A percentile compares a stretch with the other conserved stretches of the same genome.
Evolutionary conservation across 176 grass and related monocot genomes (phyloP).

Genomic region (Carex myosuroides): DNA sequence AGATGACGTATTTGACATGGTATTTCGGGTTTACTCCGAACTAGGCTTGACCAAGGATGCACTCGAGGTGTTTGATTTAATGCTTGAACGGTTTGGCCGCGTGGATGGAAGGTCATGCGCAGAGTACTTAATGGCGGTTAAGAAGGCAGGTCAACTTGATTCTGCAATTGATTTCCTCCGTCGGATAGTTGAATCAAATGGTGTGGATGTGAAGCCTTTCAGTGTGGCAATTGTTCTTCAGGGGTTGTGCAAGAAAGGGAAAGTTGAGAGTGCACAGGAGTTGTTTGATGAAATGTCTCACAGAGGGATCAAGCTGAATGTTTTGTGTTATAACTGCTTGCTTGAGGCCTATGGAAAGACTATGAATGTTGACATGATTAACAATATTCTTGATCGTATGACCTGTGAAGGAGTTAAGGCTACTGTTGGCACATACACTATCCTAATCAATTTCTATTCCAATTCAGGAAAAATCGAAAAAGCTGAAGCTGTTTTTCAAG

Average conservation of each 20-base stretch:
- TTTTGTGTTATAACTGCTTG: slow-evolving; percentile 65
- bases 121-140: slow-evolving; percentile 56
- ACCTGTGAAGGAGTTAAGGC: slow-evolving; percentile 19
- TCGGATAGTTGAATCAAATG: slow-evolving; percentile 23
- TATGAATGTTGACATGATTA: slow-evolving; percentile 17
- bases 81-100: slow-evolving; percentile 48
- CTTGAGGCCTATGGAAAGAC: slow-evolving; percentile 42
- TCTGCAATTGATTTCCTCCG: slow-evolving; percentile 33
- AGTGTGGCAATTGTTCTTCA: slow-evolving; percentile 37
- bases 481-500: slow-evolving; percentile 43
- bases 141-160: slow-evolving; percentile 34
- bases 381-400: slow-evolving; percentile 34
- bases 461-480: slow-evolving; percentile 23
- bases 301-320: slow-evolving; percentile 32
- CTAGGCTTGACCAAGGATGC: slow-evolving; percentile 25
- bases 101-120: slow-evolving; percentile 57
- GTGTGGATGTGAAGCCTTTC: slow-evolving; percentile 31
- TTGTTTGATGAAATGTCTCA: slow-evolving; percentile 55
- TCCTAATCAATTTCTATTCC: slow-evolving; percentile 40
- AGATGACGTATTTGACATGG: slow-evolving; percentile 57
- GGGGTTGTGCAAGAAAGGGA: slow-evolving; percentile 51
- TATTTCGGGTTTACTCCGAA: slow-evolving; percentile 72
- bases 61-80: slow-evolving; percentile 41
- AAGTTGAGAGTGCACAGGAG: slow-evolving; percentile 22
- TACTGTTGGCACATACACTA: slow-evolving; percentile 43